These are phyloP conservation scores for Talaromyces thailandensis DNA, from an alignment of 495 filamentous ascomycete genomes.

Conservation along the genomic window DNA sequence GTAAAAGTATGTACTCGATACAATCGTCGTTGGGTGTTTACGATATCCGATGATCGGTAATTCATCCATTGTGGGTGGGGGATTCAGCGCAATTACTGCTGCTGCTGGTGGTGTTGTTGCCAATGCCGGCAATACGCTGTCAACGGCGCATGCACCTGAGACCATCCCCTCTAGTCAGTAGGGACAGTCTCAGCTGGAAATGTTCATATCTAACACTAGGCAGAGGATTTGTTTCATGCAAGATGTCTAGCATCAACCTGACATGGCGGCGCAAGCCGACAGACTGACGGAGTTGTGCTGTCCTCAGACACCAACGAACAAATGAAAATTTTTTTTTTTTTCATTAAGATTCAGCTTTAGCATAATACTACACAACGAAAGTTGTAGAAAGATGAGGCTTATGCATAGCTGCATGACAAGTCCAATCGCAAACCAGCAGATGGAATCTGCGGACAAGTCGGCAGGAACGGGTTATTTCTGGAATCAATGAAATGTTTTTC, in stretches of 20 bases:
- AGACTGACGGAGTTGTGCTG: not conserved
- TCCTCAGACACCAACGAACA: not conserved
- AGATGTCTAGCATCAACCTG: not conserved
- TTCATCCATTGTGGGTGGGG: not conserved
- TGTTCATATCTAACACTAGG: not conserved
- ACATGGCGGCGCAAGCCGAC: not conserved
- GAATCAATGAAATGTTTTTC: not conserved
- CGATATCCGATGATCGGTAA: not conserved
- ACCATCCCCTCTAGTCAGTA: not conserved
- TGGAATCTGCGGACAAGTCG: not conserved
- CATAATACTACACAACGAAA: not conserved
- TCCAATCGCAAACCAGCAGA: not conserved
- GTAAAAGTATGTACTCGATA: not conserved
- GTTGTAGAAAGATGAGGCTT: not conserved
- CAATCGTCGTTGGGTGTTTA: not conserved
- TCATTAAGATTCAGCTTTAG: not conserved
- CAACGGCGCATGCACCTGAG: not conserved
- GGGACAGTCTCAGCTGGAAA: not conserved
- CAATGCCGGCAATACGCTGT: not conserved
- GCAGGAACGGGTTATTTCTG: not conserved
- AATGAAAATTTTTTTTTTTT: not conserved
- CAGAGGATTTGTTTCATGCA: not conserved
- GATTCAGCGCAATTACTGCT: not conserved
- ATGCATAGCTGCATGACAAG: not conserved
- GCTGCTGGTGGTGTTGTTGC: not conserved